Conservation (phyloP, 2,329 filamentous ascomycete genomes). For the Didymella exigua region DNA sequence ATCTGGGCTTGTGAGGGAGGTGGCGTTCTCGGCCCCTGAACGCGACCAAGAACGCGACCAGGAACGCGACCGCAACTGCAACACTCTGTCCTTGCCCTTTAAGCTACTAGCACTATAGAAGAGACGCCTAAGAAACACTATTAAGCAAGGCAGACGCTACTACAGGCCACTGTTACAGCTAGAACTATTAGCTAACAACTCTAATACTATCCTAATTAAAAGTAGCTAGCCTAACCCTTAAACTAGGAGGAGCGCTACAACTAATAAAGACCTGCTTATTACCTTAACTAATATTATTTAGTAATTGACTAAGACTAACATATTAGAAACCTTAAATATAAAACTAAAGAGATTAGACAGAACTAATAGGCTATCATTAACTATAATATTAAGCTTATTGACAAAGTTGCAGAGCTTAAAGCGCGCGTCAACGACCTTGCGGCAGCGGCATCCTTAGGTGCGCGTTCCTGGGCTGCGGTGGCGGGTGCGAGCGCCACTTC, state of each 20-base stretch:
- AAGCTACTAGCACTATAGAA: not conserved
- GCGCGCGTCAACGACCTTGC: too few relatives aligned
- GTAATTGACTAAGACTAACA: not conserved
- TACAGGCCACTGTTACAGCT: too few relatives aligned
- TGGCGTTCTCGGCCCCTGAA: not conserved
- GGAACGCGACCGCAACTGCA: not conserved
- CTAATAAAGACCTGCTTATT: not conserved
- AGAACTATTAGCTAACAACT: too few relatives aligned
- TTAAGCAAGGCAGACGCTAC: too few relatives aligned
- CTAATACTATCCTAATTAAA: too few relatives aligned
- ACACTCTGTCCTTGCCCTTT: not conserved
- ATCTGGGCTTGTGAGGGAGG: not conserved
- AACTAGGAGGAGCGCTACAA: not conserved
- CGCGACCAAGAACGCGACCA: not conserved
- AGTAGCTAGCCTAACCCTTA: too few relatives aligned
- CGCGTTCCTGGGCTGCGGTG: too few relatives aligned
- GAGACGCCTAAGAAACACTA: not conserved
- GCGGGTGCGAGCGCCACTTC: too few relatives aligned
- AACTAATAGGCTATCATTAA: too few relatives aligned
- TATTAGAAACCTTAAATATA: not conserved
- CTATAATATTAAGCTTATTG: too few relatives aligned
- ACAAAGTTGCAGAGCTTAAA: too few relatives aligned
- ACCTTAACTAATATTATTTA: not conserved
- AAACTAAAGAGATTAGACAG: not conserved
- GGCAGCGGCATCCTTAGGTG: too few relatives aligned